Evolutionary conservation across 2,329 filamentous ascomycete genomes (phyloP).

Genomic region (Botryotinia narcissicola): DNA sequence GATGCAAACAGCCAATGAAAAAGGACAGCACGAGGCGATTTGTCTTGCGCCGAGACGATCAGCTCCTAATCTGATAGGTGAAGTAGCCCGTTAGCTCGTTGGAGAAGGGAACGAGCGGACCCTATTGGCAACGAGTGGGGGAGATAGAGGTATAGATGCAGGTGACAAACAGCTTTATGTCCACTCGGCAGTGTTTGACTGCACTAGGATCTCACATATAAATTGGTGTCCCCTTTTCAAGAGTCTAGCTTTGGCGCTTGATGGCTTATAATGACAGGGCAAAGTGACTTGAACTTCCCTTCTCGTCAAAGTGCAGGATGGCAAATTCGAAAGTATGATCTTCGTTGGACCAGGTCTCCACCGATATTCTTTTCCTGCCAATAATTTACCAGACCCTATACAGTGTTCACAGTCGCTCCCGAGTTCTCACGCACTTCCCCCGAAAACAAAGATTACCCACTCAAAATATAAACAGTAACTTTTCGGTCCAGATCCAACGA

Average conservation of each 20-base stretch:
- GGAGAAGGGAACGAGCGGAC: constrained; percentile 3
- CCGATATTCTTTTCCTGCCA: neutral
- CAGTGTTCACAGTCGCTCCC: neutral
- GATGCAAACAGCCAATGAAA: constrained; percentile 26
- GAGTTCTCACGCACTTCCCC: neutral
- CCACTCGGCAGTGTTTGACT: constrained; percentile 29
- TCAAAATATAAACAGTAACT: neutral
- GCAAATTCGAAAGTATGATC: neutral
- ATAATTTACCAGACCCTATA: constrained; percentile 1
- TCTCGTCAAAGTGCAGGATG: neutral
- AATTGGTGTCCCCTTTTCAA: constrained; percentile 26
- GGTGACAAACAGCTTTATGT: constrained; percentile 31
- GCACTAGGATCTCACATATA: constrained; percentile 30
- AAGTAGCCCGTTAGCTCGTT: constrained; percentile 26
- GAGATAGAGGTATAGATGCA: constrained; percentile 32
- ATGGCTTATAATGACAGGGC: constrained; percentile 22
- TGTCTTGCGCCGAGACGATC: constrained; percentile 18
- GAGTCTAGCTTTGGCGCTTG: constrained; percentile 25
- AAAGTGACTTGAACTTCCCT: constrained; percentile 13
- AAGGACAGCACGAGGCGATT: constrained; percentile 14
- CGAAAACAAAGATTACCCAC: neutral
- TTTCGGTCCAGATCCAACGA: neutral
- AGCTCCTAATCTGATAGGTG: constrained; percentile 25
- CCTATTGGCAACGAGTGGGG: constrained; percentile 29
- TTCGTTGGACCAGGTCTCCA: constrained; percentile 1